Evolutionary conservation across 495 filamentous ascomycete genomes (phyloP).

Genomic region (Terfezia claveryi): DNA sequence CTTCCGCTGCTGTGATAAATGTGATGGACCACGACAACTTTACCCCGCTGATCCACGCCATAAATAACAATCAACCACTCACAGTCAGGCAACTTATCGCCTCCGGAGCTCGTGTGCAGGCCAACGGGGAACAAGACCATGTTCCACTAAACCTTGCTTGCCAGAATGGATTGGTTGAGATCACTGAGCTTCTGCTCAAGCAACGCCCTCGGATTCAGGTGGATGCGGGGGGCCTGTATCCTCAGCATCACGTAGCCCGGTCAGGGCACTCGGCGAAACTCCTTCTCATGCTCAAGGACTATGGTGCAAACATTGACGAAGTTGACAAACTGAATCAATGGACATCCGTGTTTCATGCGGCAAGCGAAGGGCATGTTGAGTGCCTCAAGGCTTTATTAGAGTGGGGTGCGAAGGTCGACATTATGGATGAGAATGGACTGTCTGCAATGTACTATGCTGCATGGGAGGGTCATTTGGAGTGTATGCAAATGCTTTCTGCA

Average conservation of each 20-base stretch:
- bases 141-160: conserved; percentile 87
- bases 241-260: conserved; percentile 89
- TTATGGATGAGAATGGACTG: conserved; percentile 73
- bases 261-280: conserved; percentile 63
- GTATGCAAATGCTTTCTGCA: conserved; percentile 67
- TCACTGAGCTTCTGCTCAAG: conserved; percentile 64
- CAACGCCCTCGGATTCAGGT: conserved; percentile 55
- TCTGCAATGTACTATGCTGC: conserved; percentile 96
- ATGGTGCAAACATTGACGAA: conserved; percentile 83
- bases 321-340: conserved; percentile 88
- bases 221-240: conserved; percentile 88
- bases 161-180: conserved; percentile 64
- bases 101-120: conserved; percentile 56
- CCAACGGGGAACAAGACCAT: conserved; percentile 64
- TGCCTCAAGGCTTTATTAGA: conserved; percentile 62
- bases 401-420: conserved; percentile 47
- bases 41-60: conserved; percentile 83
- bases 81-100: conserved; percentile 57
- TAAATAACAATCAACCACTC: conserved; percentile 57
- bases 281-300: conserved; percentile 54
- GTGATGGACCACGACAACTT: conserved; percentile 89
- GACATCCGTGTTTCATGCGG: conserved; percentile 90
- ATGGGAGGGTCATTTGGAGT: conserved; percentile 91
- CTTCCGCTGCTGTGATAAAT: conserved; percentile 43
- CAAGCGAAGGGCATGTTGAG: conserved; percentile 82